phyloP scores from a whole-genome alignment of 352 stramenopile species.

The Pythium brachiatum region DNA sequence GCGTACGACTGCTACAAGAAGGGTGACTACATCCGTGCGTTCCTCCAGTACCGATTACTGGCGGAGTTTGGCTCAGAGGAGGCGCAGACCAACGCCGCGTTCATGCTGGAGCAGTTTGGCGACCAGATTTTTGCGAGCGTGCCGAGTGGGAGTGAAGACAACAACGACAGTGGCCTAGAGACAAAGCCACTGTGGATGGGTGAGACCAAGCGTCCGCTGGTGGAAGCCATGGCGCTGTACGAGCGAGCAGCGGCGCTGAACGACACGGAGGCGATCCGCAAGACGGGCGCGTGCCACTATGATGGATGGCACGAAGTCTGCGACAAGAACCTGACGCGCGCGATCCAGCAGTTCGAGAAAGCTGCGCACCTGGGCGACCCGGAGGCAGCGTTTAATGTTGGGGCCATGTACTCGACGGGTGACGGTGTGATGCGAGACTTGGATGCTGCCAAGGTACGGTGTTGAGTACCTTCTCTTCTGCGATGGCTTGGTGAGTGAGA shows the following conservation, averaged over 20 bases:
- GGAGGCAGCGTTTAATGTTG: slow-evolving; percentile 64
- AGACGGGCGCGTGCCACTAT: slow-evolving; percentile 59
- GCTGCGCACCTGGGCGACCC: slow-evolving; percentile 54
- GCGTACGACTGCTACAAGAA: slow-evolving; percentile 62
- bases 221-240: slow-evolving; percentile 56
- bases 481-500: neutral
- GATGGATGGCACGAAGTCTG: slow-evolving; percentile 63
- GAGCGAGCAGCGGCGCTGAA: slow-evolving; percentile 51
- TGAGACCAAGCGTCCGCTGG: slow-evolving; percentile 28
- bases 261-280: slow-evolving; percentile 72
- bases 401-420: slow-evolving; percentile 49
- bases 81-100: slow-evolving; percentile 66
- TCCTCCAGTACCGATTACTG: slow-evolving; percentile 66
- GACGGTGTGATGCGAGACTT: slow-evolving; percentile 46
- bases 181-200: slow-evolving; percentile 26
- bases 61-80: slow-evolving; percentile 64
- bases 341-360: slow-evolving; percentile 51
- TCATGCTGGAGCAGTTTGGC: slow-evolving; percentile 59
- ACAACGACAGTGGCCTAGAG: neutral
- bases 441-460: slow-evolving; percentile 32
- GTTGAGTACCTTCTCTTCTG: neutral
- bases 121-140: slow-evolving; percentile 33
- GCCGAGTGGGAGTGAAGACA: neutral
- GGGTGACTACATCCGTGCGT: slow-evolving; percentile 62
- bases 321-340: slow-evolving; percentile 40